Evolutionary conservation across 805 yeast species (phyloP), one percentile per base, ranked within the genome.

Genomic region (Blastobotrys americana): DNA sequence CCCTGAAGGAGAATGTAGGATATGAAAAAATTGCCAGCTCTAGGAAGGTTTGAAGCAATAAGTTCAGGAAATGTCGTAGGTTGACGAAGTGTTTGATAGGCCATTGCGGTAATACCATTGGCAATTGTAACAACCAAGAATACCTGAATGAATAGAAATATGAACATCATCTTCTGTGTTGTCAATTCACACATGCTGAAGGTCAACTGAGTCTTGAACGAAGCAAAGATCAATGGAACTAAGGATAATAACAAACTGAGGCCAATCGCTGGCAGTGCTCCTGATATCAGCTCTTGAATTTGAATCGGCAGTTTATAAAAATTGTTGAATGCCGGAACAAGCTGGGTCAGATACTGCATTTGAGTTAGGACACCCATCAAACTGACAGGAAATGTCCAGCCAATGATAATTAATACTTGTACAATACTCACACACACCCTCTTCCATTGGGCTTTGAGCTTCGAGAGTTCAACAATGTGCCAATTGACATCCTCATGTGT

Each of bases 351-450:
- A 49, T 78, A 73, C 0, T 89, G 85, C 2, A 81, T 67, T 53
- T 87, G 95, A 0, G 94, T 77, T 0, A 88, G 64, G 23, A 86
- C 64, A 0, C 90, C 88, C 15, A 86, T 78, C 46, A 84, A 71
- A 0, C 95, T 86, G 1, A 87, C 90, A 0, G 96, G 96, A 1
- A 87, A 61, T 1, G 86, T 84, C 81, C 95, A 88, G 1, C 77
- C 74, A 16, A 76, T 34, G 64, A 82, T 78, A 1, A 85, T 64
- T 1, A 69, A 48, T 5, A 76, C 58, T 44, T 78, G 69, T 13
- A 74, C 31, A 3, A 72, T 39, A 21, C 71, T 72, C 0, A 82
- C 79, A 3, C 70, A 33, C 2, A 68, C 57, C 13, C 65, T 63
- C 0, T 70, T 18, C 15, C 65, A 62, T 8, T 58, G 60, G 2